phyloP scores from a whole-genome alignment of 345 rosid genomes.

The Linum trigynum region DNA sequence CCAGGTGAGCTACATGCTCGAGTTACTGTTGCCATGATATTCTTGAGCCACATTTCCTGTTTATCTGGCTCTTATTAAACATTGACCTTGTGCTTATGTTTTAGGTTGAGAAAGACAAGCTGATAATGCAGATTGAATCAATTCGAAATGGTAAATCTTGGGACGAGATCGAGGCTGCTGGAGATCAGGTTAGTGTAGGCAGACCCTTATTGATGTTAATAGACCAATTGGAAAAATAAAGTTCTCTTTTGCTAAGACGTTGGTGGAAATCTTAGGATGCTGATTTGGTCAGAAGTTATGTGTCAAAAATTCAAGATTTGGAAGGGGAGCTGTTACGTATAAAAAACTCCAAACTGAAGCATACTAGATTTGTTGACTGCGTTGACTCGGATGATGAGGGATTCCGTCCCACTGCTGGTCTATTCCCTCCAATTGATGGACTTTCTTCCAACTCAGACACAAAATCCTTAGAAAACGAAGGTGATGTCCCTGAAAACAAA shows the following conservation, averaged over 20 bases:
- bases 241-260: background rate
- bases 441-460: constrained; percentile 44
- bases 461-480: constrained; percentile 40
- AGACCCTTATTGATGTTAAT: constrained; percentile 1
- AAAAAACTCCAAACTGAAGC: constrained; percentile 43
- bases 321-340: constrained; percentile 69
- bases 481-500: constrained; percentile 23
- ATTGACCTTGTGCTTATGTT: background rate
- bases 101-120: constrained; percentile 84
- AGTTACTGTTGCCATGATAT: background rate
- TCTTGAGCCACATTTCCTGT: background rate
- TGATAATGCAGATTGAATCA: constrained; percentile 65
- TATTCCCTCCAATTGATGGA: constrained; percentile 48
- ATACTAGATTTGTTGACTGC: constrained; percentile 29
- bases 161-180: constrained; percentile 66
- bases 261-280: constrained; percentile 34
- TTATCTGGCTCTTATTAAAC: background rate
- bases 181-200: constrained; percentile 38
- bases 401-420: constrained; percentile 35
- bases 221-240: background rate
- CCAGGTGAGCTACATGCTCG: constrained; percentile 38
- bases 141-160: constrained; percentile 74
- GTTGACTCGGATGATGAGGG: constrained; percentile 56
- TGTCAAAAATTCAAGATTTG: constrained; percentile 78
- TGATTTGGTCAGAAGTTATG: constrained; percentile 59